Base-by-base conservation (phyloP, 2,329 filamentous ascomycete species). In the Penicillium sp. region DNA sequence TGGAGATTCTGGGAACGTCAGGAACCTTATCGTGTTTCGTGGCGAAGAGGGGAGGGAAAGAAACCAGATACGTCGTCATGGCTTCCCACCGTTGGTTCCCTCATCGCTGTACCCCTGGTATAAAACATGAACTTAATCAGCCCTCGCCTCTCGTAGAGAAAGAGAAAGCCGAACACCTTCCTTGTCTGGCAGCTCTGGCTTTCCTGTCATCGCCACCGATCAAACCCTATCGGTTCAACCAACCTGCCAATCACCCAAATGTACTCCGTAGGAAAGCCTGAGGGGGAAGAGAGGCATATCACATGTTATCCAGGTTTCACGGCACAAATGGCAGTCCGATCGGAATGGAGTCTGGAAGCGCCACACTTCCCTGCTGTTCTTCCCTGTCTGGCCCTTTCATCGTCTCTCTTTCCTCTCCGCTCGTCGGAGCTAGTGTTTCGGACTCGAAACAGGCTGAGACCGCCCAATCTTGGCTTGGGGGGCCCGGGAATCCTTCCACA, bases 401-500 rank as follows among this genome's bases (percentile, higher is more conserved):
- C 44, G 44, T 27, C 24, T 33, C 4, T n/a, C 44, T 49, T 33
- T 31, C 22, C 43, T 27, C 33, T 33, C 31, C 49, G 49, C 49
- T 50, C 16, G 10, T 50, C 31, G 37, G 41, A 56, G 58, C 50
- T 57, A 57, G 50, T 55, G 56, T 59, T 61, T 60, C 58, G 58
- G 55, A 50, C 43, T 47, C 36, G 43, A 40, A 49, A 55, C 43
- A 55, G 53, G 43, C 52, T 46, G 18, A 44, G 31, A 35, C 52
- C 39, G 27, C 33, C 39, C n/a, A 52, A 41, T 52, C 36, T 39
- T 40, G 50, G 50, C 19, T 50, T 36, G 14, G 33, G 40, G 18
- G n/a, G 9, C 14, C 40, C 24, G 19, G 44, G 43, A 49, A 47
- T 55, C 52, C 61, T 70, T 69, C 67, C 56, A 70, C 55, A 54